phyloP scores from a whole-genome alignment of 2,329 filamentous ascomycete species.

The Rhytidhysteron rufulum region DNA sequence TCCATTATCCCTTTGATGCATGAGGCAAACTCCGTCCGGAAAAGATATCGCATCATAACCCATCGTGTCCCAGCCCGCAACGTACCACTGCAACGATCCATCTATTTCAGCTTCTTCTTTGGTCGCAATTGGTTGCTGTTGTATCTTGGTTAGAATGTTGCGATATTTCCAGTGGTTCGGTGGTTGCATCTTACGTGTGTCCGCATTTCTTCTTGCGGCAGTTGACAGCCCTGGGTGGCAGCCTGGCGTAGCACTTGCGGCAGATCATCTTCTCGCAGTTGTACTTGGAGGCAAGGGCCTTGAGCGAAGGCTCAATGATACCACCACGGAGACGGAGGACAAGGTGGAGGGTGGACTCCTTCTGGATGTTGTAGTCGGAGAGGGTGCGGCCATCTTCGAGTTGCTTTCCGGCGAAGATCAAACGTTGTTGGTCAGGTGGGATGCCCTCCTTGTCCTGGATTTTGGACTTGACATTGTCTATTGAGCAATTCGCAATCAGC shows the following conservation, averaged over 20 bases:
- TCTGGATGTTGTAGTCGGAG: slow-evolving; percentile 99
- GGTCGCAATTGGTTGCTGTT: slow-evolving; percentile 99
- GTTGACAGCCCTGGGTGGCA: slow-evolving; percentile 98
- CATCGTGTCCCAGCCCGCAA: not conserved
- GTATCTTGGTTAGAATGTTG: too few species aligned
- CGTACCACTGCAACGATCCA: slow-evolving; percentile 17
- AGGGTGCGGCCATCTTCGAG: slow-evolving; percentile 97
- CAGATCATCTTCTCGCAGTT: slow-evolving; percentile 99
- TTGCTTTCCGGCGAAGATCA: slow-evolving; percentile 99
- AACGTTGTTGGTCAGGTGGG: slow-evolving; percentile 93
- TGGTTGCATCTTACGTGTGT: slow-evolving; percentile 1
- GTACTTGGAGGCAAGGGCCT: slow-evolving; percentile 98
- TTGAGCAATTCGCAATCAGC: too few species aligned
- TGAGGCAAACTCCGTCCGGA: slow-evolving; percentile 24
- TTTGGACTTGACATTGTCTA: slow-evolving; percentile 99
- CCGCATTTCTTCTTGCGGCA: slow-evolving; percentile 75
- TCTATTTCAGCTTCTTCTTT: slow-evolving; percentile 99
- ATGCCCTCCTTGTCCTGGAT: slow-evolving; percentile 99
- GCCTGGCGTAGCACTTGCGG: slow-evolving; percentile 99
- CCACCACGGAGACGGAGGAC: slow-evolving; percentile 98
- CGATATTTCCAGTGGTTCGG: too few species aligned
- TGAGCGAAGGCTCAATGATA: slow-evolving; percentile 96
- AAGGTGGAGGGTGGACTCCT: slow-evolving; percentile 98
- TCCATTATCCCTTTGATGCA: slow-evolving; percentile 4
- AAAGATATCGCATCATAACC: slow-evolving; percentile 14